Evolutionary conservation across 495 filamentous ascomycete species (phyloP), one percentile per base, ranked within the genome.

Genomic region (Penicillium paradoxum): DNA sequence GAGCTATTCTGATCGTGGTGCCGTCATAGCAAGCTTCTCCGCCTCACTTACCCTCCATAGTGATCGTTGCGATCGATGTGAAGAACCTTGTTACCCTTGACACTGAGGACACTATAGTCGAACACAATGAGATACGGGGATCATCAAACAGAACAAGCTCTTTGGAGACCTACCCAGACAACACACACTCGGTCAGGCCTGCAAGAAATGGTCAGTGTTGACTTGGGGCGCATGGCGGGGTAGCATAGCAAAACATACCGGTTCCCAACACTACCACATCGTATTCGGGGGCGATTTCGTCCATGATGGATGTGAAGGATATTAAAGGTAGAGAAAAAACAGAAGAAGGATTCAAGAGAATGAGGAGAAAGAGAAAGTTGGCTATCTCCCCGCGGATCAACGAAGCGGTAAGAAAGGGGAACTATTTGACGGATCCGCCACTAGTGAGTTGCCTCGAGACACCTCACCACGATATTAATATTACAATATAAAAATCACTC

Each of bases 61-160:
- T 97, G 91, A 66, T 96, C 91, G 71, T 97, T 97, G 72, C 93
- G 86, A 74, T 98, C 93, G 67, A 98, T 97, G 77, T 98, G 95
- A 53, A 98, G 80, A 52, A 98, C 95, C 77, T 97, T 97, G 79
- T 95, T 93, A 56, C 93, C 93, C 78, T 97, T 96, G 51, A 97
- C 95, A 74, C 92, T 96, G 69, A 98, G 79, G 54, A 98, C 93
- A 69, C 89, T 93, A 48, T 33, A 37, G n/a, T 37, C 19, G 4
- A 48, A 33, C 43, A 32, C 9, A 40, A 55, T 51, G 37, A 36
- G 27, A 40, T 29, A 46, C 39, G 54, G 41, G 48, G 17, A 27
- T 45, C 24, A 43, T 37, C 17, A 13, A 19, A 18, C 15, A 9
- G 21, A 37, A 32, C 13, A 14, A 24, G 37, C 48, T 19, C 15